Evolutionary conservation across 495 filamentous ascomycete genomes (phyloP), one percentile per base, ranked within the genome.

Genomic region (Melanomma pulvis-pyrius): DNA sequence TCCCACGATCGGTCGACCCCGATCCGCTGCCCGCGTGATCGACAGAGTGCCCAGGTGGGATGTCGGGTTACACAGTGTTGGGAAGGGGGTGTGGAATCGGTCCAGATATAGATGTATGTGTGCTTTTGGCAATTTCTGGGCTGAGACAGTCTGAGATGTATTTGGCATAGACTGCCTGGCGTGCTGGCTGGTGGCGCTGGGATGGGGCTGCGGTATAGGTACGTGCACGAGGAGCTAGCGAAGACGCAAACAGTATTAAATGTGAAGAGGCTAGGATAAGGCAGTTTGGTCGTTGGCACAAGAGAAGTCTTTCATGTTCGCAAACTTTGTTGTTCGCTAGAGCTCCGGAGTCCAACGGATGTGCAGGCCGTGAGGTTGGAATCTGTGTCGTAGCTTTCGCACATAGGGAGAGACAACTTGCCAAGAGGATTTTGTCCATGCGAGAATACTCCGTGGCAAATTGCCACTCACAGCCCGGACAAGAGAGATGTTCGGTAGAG

Each of bases 81-180:
- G 29, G 13, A 17, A 11, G 26, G 7, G 34, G 21, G 26, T 11
- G n/a, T 24, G 9, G 61, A 6, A 36, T 24, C 30, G 25, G 51
- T 1, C 49, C 32, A 21, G 50, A 64, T 64, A 49, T 56, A 64
- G 19, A 47, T 21, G 12, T 3, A 19, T 25, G 11, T 28, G 28
- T 56, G 22, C 21, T 48, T 64, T 55, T 52, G n/a, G 32, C 15
- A 19, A 22, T 29, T 29, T 55, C 48, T 47, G 50, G 22, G 52
- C 61, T 64, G 61, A 64, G 61, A 64, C 61, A 63, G 28, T 30
- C 5, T 9, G 19, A 8, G 26, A 59, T 26, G n/a, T n/a, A n/a
- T n/a, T n/a, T n/a, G n/a, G n/a, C n/a, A n/a, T n/a, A n/a, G 46
- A 26, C 2, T 24, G 22, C 51, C 21, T 61, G 58, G 44, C 26